Conservation (phyloP, 176 grass and related monocot species). For the Stipa capillata region DNA sequence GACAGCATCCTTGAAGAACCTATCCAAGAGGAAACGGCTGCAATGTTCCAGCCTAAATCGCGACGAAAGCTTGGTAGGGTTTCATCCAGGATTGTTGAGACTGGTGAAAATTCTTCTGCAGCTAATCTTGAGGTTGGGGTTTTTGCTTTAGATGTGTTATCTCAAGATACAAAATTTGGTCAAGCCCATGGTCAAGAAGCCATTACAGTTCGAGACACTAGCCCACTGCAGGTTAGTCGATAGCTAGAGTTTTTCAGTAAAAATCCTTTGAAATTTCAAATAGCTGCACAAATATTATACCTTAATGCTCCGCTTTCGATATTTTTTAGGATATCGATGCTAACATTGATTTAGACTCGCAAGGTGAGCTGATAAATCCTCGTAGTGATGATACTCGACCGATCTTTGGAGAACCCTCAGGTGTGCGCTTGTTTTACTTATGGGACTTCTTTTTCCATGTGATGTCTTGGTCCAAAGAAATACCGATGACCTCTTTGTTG, state of each 20-base stretch:
- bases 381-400: background rate
- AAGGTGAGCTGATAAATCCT: background rate
- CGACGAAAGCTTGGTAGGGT: background rate
- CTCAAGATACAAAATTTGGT: background rate
- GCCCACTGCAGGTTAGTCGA: background rate
- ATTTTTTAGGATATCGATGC: constrained; percentile 16
- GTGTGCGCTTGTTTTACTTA: background rate
- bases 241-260: background rate
- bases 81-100: background rate
- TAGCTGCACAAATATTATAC: background rate
- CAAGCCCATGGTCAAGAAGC: constrained; percentile 11
- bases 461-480: background rate
- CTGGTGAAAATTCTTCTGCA: background rate
- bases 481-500: background rate
- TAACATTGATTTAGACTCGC: constrained; percentile 12
- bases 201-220: too few relatives aligned
- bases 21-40: constrained; percentile 2
- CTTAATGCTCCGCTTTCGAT: background rate
- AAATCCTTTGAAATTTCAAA: background rate
- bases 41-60: background rate
- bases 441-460: background rate
- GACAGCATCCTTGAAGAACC: background rate
- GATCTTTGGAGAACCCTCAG: constrained; percentile 7
- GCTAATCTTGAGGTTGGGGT: background rate
- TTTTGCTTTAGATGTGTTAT: background rate